Evolutionary conservation across 2,329 filamentous ascomycete species (phyloP).

Genomic region (Mariannaea sp.): DNA sequence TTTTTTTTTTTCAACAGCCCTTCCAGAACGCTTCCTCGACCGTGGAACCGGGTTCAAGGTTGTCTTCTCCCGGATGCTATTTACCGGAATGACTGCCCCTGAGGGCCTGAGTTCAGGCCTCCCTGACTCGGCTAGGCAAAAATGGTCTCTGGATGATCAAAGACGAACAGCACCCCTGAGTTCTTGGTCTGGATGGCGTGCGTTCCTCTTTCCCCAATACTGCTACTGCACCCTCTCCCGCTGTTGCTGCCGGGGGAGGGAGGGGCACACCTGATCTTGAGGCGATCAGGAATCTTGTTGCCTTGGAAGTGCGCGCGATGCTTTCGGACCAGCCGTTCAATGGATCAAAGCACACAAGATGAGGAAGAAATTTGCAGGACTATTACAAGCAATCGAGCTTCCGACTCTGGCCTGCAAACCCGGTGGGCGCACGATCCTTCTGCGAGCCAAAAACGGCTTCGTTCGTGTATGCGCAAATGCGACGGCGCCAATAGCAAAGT

Average conservation of each 20-base stretch:
- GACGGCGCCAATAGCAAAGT: conserved; percentile 13
- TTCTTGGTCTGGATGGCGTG: conserved; percentile 6
- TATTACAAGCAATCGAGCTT: neutral
- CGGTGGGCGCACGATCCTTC: conserved; percentile 1
- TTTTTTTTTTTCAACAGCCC: too few relatives aligned
- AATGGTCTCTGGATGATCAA: conserved; percentile 16
- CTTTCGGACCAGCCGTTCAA: neutral
- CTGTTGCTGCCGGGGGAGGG: too few relatives aligned
- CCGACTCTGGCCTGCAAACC: neutral
- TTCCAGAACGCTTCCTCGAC: conserved; percentile 41
- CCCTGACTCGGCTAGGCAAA: conserved; percentile 20
- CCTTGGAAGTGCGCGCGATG: neutral
- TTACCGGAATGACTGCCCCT: conserved; percentile 30
- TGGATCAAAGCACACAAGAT: too few relatives aligned
- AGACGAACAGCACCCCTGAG: conserved; percentile 15
- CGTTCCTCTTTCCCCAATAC: neutral
- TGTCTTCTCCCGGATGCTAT: conserved; percentile 27
- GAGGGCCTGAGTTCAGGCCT: neutral
- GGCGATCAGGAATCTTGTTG: too few relatives aligned
- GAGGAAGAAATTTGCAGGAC: too few relatives aligned
- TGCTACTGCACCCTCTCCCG: neutral
- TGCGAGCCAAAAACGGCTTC: conserved; percentile 3
- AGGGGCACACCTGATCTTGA: too few relatives aligned
- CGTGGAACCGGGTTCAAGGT: conserved; percentile 38
- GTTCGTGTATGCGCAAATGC: conserved; percentile 14